A percentile compares a stretch with the other conserved stretches of the same genome.
phyloP scores from a whole-genome alignment of 2,329 filamentous ascomycete species.

The Capronia americana region DNA sequence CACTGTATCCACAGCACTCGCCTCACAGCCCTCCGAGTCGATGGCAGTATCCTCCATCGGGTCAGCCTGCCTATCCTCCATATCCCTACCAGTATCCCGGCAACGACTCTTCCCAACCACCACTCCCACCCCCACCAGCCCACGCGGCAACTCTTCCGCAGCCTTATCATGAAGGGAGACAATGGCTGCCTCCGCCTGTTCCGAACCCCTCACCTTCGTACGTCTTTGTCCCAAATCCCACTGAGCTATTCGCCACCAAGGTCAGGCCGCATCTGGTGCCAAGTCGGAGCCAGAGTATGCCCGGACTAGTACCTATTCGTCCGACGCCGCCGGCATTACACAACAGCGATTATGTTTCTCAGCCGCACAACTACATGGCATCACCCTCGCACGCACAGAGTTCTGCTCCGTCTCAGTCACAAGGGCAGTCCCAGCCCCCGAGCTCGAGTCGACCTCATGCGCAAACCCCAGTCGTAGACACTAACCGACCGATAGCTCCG shows the following conservation, averaged over 20 bases:
- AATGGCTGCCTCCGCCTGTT: slow-evolving; percentile 4
- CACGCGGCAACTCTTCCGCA: slow-evolving; percentile 8
- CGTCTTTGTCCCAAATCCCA: slow-evolving; percentile 27
- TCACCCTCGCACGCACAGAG: not conserved
- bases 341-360: not conserved
- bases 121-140: not conserved
- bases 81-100: slow-evolving; percentile 1
- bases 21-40: not conserved
- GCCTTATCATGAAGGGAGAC: not conserved
- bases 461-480: not conserved
- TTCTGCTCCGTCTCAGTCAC: not conserved
- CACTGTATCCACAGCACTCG: not conserved
- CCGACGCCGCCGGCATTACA: not conserved
- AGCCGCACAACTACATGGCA: not conserved
- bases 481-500: not conserved
- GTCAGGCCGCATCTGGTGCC: not conserved
- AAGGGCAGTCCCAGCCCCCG: not conserved
- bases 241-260: not conserved
- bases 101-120: not conserved
- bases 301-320: not conserved
- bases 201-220: slow-evolving; percentile 19
- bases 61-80: not conserved
- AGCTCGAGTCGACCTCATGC: not conserved
- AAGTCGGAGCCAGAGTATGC: not conserved
- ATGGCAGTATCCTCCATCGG: not conserved